Conservation (phyloP, 345 rosid genomes). For the Boechera stricta region DNA sequence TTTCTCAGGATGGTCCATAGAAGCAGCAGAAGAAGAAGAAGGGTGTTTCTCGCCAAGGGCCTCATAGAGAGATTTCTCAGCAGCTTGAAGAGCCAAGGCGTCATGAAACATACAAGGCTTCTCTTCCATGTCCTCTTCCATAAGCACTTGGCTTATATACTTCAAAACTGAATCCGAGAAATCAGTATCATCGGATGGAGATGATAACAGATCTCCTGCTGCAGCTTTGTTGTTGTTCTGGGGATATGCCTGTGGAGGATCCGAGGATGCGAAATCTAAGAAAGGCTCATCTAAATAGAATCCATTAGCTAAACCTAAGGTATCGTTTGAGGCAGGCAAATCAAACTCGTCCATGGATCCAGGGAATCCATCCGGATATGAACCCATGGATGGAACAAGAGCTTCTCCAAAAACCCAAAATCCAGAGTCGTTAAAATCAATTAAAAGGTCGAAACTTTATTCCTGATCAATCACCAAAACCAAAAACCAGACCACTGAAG, state of each 20-base stretch:
- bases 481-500: neutral
- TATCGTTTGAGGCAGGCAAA: conserved; percentile 45
- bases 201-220: conserved; percentile 41
- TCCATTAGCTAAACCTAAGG: conserved; percentile 43
- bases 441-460: conserved; percentile 32
- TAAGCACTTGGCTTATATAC: conserved; percentile 75
- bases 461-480: conserved; percentile 34
- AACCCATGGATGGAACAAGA: conserved; percentile 40
- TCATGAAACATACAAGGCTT: conserved; percentile 67
- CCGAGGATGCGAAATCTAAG: conserved; percentile 44
- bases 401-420: neutral
- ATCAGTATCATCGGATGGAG: conserved; percentile 57
- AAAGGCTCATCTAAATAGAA: conserved; percentile 46
- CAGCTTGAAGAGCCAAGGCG: conserved; percentile 72
- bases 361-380: conserved; percentile 40
- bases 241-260: conserved; percentile 39
- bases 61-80: conserved; percentile 72
- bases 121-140: conserved; percentile 77
- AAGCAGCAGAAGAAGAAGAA: conserved; percentile 47
- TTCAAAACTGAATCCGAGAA: conserved; percentile 62
- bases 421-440: conserved; percentile 2
- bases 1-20: conserved; percentile 32
- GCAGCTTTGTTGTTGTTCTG: conserved; percentile 21
- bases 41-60: conserved; percentile 66
- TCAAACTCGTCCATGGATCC: conserved; percentile 38